These are phyloP conservation scores for Blastobotrys buckinghamii DNA, from an alignment of 1,139 yeast species.

Conservation along the genomic window DNA sequence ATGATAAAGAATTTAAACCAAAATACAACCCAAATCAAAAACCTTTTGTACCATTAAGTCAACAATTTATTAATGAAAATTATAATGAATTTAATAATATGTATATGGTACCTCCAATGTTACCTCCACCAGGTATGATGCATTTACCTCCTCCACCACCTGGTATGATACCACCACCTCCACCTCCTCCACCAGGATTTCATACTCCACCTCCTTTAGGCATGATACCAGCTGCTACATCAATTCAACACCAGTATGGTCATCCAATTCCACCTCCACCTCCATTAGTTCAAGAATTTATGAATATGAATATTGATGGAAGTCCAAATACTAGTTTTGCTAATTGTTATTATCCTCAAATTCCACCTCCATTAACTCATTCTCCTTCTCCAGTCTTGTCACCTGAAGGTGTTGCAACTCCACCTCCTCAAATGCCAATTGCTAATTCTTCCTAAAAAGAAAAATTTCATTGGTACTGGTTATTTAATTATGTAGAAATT, in stretches of 20 bases:
- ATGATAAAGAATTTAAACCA: not conserved
- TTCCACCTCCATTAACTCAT: not conserved
- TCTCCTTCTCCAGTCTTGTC: not conserved
- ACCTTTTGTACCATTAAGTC: not conserved
- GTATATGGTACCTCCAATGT: too few species aligned
- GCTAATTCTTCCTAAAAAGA: not conserved
- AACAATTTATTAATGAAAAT: not conserved
- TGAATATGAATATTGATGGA: too few species aligned
- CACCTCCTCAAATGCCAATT: not conserved
- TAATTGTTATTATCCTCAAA: not conserved
- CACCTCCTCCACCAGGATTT: not conserved
- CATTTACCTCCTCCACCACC: slow-evolving; percentile 9
- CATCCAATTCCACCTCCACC: slow-evolving; percentile 1
- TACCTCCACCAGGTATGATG: not conserved
- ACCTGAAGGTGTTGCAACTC: not conserved
- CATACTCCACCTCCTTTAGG: not conserved
- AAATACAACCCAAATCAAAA: not conserved
- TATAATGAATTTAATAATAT: not conserved
- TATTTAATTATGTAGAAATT: too few species aligned
- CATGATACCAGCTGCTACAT: not conserved
- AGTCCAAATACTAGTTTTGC: too few species aligned
- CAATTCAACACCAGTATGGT: not conserved
- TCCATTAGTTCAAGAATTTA: not conserved
- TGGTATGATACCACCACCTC: not conserved
- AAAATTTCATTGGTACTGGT: too few species aligned